Conservation (phyloP, 306 rosid species). For the Prunus campanulata region DNA sequence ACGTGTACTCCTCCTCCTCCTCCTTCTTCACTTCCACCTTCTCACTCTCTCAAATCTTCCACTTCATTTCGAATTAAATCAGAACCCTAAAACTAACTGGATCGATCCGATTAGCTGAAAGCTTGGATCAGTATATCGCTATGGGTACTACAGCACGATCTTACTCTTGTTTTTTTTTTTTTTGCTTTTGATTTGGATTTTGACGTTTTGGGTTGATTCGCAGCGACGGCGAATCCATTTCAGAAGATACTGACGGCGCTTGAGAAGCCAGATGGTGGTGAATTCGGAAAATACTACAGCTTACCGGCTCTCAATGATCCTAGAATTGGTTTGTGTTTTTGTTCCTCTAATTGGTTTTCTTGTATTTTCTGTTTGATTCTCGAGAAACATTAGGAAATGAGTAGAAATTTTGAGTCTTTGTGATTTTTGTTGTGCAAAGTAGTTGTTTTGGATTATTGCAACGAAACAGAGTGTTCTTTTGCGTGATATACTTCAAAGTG, state of each 20-base stretch:
- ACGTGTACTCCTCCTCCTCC: background rate
- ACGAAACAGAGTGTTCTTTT: background rate
- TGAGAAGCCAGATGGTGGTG: slow-evolving; percentile 77
- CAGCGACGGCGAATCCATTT: slow-evolving; percentile 71
- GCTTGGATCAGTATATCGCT: background rate
- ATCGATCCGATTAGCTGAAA: background rate
- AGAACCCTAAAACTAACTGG: background rate
- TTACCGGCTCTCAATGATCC: slow-evolving; percentile 90
- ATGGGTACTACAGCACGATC: slow-evolving; percentile 15
- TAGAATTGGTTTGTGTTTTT: slow-evolving; percentile 58
- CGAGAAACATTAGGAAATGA: slow-evolving; percentile 17
- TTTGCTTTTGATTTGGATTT: background rate
- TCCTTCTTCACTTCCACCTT: background rate
- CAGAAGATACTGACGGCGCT: slow-evolving; percentile 61
- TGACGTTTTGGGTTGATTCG: background rate
- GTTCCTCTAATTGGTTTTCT: background rate
- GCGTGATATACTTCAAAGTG: background rate
- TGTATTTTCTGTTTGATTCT: slow-evolving; percentile 13
- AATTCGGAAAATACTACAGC: slow-evolving; percentile 87
- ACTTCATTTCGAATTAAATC: background rate
- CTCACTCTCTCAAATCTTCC: background rate
- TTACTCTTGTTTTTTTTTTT: background rate
- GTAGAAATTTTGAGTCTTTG: slow-evolving; percentile 1
- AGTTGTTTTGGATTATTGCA: background rate
- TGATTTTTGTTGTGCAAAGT: background rate